phyloP scores from a whole-genome alignment of 1,139 yeast species.

The Scheffersomyces titani region DNA sequence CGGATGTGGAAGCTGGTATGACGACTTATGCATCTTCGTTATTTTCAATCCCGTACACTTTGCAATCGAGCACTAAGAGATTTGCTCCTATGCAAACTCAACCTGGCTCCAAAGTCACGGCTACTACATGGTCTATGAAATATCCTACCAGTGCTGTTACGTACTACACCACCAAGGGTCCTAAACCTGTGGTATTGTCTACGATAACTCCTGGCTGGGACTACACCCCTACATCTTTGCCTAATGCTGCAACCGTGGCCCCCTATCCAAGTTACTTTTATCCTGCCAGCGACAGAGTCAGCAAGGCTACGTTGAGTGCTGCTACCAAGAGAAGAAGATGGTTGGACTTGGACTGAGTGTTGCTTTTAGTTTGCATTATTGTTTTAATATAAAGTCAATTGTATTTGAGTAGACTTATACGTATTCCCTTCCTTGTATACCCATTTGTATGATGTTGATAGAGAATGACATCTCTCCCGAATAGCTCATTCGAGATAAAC shows the following conservation, averaged over 20 bases:
- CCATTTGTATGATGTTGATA: too few relatives aligned
- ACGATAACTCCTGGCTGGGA: slow-evolving; percentile 86
- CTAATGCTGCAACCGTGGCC: slow-evolving; percentile 69
- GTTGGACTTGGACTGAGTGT: slow-evolving; percentile 18
- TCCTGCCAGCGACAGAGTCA: slow-evolving; percentile 41
- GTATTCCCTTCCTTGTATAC: background rate
- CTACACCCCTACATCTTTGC: slow-evolving; percentile 62
- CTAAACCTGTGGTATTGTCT: slow-evolving; percentile 51
- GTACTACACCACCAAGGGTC: slow-evolving; percentile 40
- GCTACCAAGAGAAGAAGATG: slow-evolving; percentile 40
- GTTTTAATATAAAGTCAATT: background rate
- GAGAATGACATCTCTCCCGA: too few relatives aligned
- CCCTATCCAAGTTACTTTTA: slow-evolving; percentile 59
- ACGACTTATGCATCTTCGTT: slow-evolving; percentile 31
- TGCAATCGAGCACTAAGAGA: slow-evolving; percentile 72
- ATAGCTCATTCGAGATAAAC: too few relatives aligned
- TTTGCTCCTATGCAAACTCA: slow-evolving; percentile 92
- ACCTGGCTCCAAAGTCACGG: slow-evolving; percentile 72
- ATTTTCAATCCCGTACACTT: slow-evolving; percentile 58
- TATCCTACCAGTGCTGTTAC: slow-evolving; percentile 71
- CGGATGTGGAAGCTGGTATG: slow-evolving; percentile 25
- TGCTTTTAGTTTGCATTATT: background rate
- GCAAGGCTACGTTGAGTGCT: slow-evolving; percentile 38
- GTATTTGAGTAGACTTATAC: background rate
- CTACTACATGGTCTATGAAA: slow-evolving; percentile 60